Evolutionary conservation across 257 asterid species (phyloP), one percentile per base, ranked within the genome.

Genomic region (Buddleja alternifolia): DNA sequence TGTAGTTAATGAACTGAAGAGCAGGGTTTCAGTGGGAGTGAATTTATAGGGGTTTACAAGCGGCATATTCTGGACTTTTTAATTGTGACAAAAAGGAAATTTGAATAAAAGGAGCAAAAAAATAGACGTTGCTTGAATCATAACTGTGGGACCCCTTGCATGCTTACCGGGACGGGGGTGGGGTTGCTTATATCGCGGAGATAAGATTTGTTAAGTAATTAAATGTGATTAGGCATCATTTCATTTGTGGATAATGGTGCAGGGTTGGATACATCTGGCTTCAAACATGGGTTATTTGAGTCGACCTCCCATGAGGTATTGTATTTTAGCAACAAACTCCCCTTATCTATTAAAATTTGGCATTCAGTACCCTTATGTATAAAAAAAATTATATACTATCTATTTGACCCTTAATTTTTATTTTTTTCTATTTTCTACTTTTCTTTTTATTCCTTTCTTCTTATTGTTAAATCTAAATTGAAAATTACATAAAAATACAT

Each of bases 11-110:
- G 55, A 40, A 32, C 19, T 50, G 66, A 54, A 12, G 67, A 14
- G 15, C 14, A 34, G 57, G 19, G 77, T 19, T 16, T 23, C 46
- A 41, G 51, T 3, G 62, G 65, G 24, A 52, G 51, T 60, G 58
- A 1, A 56, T 81, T 77, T 81, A 77, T 81, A 77, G 82, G 59
- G 73, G 61, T 55, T 66, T 46, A 7, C 60, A 17, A 73, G 79
- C 67, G 78, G 69, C 57, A 52, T 37, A 29, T 60, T 67, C 19
- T 67, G 69, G 52, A 60, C 1, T 9, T 15, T 15, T 47, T 47
- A 29, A 21, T 52, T 58, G 60, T 24, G 61, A 16, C 60, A 48
- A 55, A 45, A 20, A n/a, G n/a, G n/a, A 1, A 1, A 0, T 21
- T 71, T 17, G 47, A 39, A 11, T 19, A 25, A n/a, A n/a, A n/a